Conservation (phyloP, 345 rosid genomes). For the Noccaea caerulescens region DNA sequence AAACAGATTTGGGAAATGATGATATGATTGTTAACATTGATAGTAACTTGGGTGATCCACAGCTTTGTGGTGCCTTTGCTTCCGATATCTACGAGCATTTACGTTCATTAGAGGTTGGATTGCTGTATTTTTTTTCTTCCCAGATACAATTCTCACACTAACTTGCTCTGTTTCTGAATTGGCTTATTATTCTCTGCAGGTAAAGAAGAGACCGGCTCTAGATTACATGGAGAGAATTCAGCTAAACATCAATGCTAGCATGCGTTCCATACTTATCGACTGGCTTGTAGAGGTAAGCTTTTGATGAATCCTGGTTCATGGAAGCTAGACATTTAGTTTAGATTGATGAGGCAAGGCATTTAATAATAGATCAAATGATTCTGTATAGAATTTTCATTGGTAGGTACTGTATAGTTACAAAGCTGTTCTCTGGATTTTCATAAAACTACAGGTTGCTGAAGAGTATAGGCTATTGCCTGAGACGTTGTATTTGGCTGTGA, state of each 20-base stretch:
- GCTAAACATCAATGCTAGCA: constrained; percentile 47
- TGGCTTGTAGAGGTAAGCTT: constrained; percentile 61
- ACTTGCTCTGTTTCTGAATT: constrained; percentile 29
- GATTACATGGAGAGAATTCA: constrained; percentile 57
- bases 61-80: constrained; percentile 48
- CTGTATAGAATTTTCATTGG: neutral
- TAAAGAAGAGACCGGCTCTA: constrained; percentile 46
- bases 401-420: neutral
- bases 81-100: constrained; percentile 49
- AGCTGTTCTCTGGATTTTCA: constrained; percentile 8
- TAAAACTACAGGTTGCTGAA: constrained; percentile 78
- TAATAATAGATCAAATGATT: neutral
- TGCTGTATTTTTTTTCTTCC: neutral
- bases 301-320: constrained; percentile 9
- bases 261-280: constrained; percentile 57
- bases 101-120: constrained; percentile 49
- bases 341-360: constrained; percentile 8
- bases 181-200: constrained; percentile 31
- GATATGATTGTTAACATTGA: constrained; percentile 38
- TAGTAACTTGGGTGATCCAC: constrained; percentile 45
- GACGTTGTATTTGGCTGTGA: constrained; percentile 79
- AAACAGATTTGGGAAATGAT: constrained; percentile 13
- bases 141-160: neutral
- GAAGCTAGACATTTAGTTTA: neutral
- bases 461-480: constrained; percentile 94